Percentiles rank a stretch among this genome's conserved stretches.
phyloP scores from a whole-genome alignment of 441 rosid genomes.

The Croton setiger region DNA sequence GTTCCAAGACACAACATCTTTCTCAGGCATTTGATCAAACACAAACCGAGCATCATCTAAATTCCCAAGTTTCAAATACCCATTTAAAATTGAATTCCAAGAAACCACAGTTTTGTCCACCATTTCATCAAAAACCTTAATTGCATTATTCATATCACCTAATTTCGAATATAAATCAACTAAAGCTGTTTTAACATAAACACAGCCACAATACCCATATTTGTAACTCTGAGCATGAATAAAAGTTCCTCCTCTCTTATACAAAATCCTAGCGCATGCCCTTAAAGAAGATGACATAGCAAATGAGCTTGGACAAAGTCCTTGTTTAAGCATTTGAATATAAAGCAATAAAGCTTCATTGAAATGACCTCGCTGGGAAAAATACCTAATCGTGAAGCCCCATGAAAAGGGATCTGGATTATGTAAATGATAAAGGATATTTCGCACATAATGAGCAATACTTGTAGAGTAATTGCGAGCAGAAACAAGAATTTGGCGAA shows the following conservation, averaged over 20 bases:
- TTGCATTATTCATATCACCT: conserved; percentile 42
- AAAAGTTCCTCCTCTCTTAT: conserved; percentile 31
- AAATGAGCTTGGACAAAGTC: conserved; percentile 44
- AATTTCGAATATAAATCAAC: conserved; percentile 55
- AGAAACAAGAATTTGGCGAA: conserved; percentile 41
- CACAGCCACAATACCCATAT: conserved; percentile 47
- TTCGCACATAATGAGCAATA: conserved; percentile 33
- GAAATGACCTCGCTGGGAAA: conserved; percentile 52
- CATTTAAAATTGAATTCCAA: conserved; percentile 62
- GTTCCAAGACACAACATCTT: conserved; percentile 22
- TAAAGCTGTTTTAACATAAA: conserved; percentile 61
- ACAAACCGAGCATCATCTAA: conserved; percentile 14
- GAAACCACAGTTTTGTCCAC: conserved; percentile 43
- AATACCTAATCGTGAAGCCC: conserved; percentile 56
- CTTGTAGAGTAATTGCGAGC: conserved; percentile 33
- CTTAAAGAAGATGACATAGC: conserved; percentile 59
- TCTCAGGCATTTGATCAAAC: conserved; percentile 19
- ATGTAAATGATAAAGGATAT: conserved; percentile 33
- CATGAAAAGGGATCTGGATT: conserved; percentile 48
- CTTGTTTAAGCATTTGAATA: conserved; percentile 43
- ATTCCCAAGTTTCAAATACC: conserved; percentile 31
- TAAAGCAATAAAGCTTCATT: conserved; percentile 43
- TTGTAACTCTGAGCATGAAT: conserved; percentile 50
- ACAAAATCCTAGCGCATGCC: conserved; percentile 45
- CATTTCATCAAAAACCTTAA: conserved; percentile 42